phyloP scores from a whole-genome alignment of 805 yeast genomes.

The Yarrowia deformans region DNA sequence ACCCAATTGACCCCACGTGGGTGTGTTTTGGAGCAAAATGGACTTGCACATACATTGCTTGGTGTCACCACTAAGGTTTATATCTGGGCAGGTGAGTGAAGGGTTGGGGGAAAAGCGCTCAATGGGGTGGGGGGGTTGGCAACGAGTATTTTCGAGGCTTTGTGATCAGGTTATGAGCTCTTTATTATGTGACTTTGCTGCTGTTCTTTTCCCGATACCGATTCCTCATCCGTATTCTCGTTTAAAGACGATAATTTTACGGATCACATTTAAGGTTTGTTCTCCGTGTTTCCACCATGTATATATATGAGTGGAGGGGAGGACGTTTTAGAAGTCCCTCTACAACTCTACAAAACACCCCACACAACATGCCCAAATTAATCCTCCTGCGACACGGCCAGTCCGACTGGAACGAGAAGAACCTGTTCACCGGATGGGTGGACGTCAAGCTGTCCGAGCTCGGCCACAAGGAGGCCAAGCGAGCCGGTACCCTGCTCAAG shows the following conservation, averaged over 20 bases:
- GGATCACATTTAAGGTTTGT: slow-evolving; percentile 26
- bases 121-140: not conserved
- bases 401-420: slow-evolving; percentile 98
- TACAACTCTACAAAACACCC: not conserved
- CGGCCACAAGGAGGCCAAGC: slow-evolving; percentile 89
- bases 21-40: no score
- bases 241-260: slow-evolving; percentile 20
- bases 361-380: slow-evolving; percentile 58
- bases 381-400: slow-evolving; percentile 98
- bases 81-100: not conserved
- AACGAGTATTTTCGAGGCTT: no score
- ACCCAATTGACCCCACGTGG: no score
- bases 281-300: slow-evolving; percentile 24
- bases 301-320: not conserved
- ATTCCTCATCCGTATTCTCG: no score
- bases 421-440: slow-evolving; percentile 99
- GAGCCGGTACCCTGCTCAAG: slow-evolving; percentile 91
- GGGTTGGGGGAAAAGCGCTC: not conserved
- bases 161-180: no score
- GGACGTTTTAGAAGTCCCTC: no score
- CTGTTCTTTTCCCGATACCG: no score
- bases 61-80: not conserved
- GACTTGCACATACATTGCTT: no score
- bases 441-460: slow-evolving; percentile 84
- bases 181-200: no score